Percentiles rank a stretch among this genome's conserved stretches.
Conservation (phyloP, 108 stramenopile species). For the Pinguiococcus pyrenoidosus region DNA sequence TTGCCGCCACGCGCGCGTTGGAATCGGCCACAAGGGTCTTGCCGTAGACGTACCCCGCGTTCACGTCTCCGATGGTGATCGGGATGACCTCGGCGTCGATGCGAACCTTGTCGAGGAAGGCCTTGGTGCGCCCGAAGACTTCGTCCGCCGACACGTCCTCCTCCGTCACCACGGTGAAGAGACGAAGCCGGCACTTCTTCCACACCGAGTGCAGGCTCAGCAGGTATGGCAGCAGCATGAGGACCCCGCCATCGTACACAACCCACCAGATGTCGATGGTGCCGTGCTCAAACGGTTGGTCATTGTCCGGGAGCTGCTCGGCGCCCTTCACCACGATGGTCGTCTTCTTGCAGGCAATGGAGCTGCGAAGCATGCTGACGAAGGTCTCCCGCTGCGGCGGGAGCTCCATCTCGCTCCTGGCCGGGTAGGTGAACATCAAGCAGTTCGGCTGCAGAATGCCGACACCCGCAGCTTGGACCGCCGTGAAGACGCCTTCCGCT, state of each 20-base stretch:
- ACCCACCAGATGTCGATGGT: constrained; percentile 70
- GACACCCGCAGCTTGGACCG: constrained; percentile 49
- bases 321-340: constrained; percentile 25
- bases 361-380: background rate
- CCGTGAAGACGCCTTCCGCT: too few relatives aligned
- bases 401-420: background rate
- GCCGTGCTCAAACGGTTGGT: constrained; percentile 5
- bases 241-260: constrained; percentile 57
- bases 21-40: too few relatives aligned
- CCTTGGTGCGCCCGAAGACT: too few relatives aligned
- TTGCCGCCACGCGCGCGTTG: constrained; percentile 5
- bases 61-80: constrained; percentile 12
- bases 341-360: too few relatives aligned
- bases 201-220: constrained; percentile 44
- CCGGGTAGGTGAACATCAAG: constrained; percentile 50
- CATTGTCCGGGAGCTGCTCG: constrained; percentile 9
- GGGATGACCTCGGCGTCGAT: constrained; percentile 11
- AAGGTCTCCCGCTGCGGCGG: background rate
- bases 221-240: constrained; percentile 55
- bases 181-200: constrained; percentile 21
- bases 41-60: constrained; percentile 11
- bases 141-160: constrained; percentile 16
- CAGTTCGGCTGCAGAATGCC: constrained; percentile 58
- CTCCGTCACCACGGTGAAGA: constrained; percentile 16
- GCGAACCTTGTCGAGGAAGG: background rate